A percentile compares a stretch with the other conserved stretches of the same genome.
Evolutionary conservation across 78 protist species (phyloP).

Genomic region (Pelomyxa schiedti): DNA sequence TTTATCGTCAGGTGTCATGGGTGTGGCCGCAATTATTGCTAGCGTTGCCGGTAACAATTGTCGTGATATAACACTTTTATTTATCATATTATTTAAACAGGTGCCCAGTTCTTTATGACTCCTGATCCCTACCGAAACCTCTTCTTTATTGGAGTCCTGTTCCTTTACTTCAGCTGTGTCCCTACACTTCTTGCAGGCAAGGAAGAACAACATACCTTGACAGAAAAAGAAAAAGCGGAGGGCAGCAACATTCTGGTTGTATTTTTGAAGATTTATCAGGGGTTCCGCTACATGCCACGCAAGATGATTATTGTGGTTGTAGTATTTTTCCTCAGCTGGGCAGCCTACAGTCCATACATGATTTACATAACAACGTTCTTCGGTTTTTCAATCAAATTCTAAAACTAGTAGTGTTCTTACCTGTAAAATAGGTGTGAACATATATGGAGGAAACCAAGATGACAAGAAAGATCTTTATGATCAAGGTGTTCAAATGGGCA

Average conservation of each 20-base stretch:
- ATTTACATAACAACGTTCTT: constrained; percentile 17
- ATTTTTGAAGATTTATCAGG: constrained; percentile 5
- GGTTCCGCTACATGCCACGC: constrained; percentile 16
- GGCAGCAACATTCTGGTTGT: too few relatives aligned
- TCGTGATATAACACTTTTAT: not conserved
- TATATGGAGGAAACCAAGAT: too few relatives aligned
- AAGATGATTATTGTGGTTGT: constrained; percentile 12
- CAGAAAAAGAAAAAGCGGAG: not conserved
- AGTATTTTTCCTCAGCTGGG: constrained; percentile 36
- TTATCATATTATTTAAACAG: constrained; percentile 15
- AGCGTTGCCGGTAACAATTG: constrained; percentile 17
- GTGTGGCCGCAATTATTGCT: constrained; percentile 24
- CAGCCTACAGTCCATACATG: constrained; percentile 38
- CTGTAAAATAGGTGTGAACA: too few relatives aligned
- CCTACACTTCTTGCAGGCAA: constrained; percentile 33
- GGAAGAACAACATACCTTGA: constrained; percentile 6
- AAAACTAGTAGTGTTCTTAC: too few relatives aligned
- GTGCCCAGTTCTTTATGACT: not conserved
- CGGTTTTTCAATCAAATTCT: too few relatives aligned
- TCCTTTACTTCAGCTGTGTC: constrained; percentile 2
- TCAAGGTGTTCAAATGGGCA: constrained; percentile 26
- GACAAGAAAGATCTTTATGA: not conserved
- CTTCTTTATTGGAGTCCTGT: constrained; percentile 15
- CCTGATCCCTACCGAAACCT: not conserved
- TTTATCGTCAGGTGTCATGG: constrained; percentile 25